Evolutionary conservation across 306 rosid genomes (phyloP).

Genomic region (Calophaca sinica): DNA sequence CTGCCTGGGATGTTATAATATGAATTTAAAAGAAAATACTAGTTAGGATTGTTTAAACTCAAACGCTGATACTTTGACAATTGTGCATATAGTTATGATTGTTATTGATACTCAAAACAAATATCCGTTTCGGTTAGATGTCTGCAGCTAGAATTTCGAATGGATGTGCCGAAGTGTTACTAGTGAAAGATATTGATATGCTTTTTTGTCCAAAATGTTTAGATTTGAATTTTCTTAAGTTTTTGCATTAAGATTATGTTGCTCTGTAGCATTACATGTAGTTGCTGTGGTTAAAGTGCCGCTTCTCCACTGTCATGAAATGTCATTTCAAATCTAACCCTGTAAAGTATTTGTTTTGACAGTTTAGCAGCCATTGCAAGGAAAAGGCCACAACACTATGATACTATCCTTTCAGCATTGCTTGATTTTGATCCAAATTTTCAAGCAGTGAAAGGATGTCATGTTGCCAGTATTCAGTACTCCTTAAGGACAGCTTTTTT

Average conservation of each 20-base stretch:
- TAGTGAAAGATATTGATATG: neutral
- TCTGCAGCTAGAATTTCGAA: constrained; percentile 25
- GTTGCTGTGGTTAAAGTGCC: constrained; percentile 33
- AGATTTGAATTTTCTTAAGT: constrained; percentile 9
- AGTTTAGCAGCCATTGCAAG: constrained; percentile 92
- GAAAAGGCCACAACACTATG: constrained; percentile 81
- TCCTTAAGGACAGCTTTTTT: constrained; percentile 88
- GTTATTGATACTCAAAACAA: neutral
- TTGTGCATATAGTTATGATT: constrained; percentile 10
- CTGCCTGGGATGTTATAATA: constrained; percentile 9
- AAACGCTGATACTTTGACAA: neutral
- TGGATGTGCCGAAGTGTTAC: constrained; percentile 21
- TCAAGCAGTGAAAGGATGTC: constrained; percentile 74
- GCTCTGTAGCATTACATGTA: constrained; percentile 38
- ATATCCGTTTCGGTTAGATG: constrained; percentile 4
- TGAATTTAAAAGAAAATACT: constrained; percentile 25
- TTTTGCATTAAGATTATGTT: constrained; percentile 29
- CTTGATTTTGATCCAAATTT: constrained; percentile 81
- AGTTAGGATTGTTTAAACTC: constrained; percentile 6
- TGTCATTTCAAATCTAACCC: constrained; percentile 44
- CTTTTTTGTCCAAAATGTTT: constrained; percentile 2
- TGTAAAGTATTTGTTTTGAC: constrained; percentile 51
- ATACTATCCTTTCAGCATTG: constrained; percentile 68
- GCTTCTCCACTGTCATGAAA: constrained; percentile 8
- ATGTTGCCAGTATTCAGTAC: constrained; percentile 79